Base-by-base conservation (phyloP, 108 stramenopile genomes). In the Conticribra guillardii region DNA sequence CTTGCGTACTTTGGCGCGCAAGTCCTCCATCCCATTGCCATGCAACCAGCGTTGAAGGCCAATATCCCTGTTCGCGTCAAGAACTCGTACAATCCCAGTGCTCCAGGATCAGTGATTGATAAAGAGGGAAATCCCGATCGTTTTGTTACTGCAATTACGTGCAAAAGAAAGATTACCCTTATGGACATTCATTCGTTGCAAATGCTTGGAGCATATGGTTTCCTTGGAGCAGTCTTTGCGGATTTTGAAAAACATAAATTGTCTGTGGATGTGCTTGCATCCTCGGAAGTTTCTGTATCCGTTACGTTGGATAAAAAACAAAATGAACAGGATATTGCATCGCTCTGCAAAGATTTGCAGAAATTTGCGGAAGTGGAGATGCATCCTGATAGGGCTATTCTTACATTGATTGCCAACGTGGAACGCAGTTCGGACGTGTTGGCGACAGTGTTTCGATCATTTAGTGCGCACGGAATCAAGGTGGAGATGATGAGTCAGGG, bases 241-340 rank as follows among this genome's bases (percentile, higher is more conserved):
- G 87, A 92, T 27, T 98, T 98, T 76, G 97, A 97, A 74, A 89
- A 91, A 56, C 82, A 95, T 72, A 94, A 89, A 55, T 69, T 98
- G n/a, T 98, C 97, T n/a, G 97, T 99, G n/a, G 99, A 99, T 69
- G 94, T 98, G 27, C 83, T 99, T 21, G 99, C 99, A 22, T 95
- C 96, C 4, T 96, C 95, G 5, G 98, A 99, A 81, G 98, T 98
- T 51, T 97, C 97, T 23, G 90, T 99, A 1, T 96, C 96, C 18
- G 85, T 99, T 23, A 99, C 99, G 2, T 71, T 99, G 14, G 99
- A 99, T 66, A 92, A 90, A 67, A 97, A 97, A 69, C 92, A 91
- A 54, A 62, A 84, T 31, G 54, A 73, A 14, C 50, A 65, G 15
- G 79, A 82, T 52, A 85, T 90, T 49, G 41, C 71, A 18, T 51